Percentiles rank a stretch among this genome's conserved stretches.
Evolutionary conservation across 805 yeast species (phyloP).

Genomic region (Starmerella asiatica): DNA sequence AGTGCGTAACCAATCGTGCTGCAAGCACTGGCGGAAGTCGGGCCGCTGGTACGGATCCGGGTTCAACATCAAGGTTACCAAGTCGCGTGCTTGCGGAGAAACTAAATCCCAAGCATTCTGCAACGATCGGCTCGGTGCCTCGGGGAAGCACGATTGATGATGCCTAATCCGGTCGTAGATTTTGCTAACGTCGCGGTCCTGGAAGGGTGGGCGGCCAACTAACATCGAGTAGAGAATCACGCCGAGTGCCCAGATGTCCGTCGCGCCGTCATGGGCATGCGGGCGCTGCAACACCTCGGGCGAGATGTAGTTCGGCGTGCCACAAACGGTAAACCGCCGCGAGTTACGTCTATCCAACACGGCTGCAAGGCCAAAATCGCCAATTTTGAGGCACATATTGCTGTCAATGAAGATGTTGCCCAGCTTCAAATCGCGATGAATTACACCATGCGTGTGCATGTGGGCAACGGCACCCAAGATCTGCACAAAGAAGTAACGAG

Average conservation of each 20-base stretch:
- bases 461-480: constrained; percentile 88
- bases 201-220: constrained; percentile 95
- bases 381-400: constrained; percentile 85
- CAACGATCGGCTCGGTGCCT: constrained; percentile 33
- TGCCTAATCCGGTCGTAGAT: constrained; percentile 85
- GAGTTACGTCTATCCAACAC: constrained; percentile 59
- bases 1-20: constrained; percentile 66
- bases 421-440: constrained; percentile 89
- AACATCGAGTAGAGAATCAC: constrained; percentile 89
- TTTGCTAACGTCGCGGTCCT: constrained; percentile 81
- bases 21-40: constrained; percentile 59
- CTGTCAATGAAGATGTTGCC: constrained; percentile 94
- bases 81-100: constrained; percentile 45
- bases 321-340: constrained; percentile 87
- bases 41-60: constrained; percentile 77
- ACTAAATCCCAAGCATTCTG: constrained; percentile 17
- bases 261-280: constrained; percentile 81
- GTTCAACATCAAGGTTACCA: constrained; percentile 55
- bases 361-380: constrained; percentile 98
- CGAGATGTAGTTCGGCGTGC: constrained; percentile 97
- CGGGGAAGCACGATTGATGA: constrained; percentile 75
- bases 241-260: constrained; percentile 96
- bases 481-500: constrained; percentile 77
- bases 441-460: constrained; percentile 80
- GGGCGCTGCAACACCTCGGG: constrained; percentile 74